A percentile compares a stretch with the other conserved stretches of the same genome.
These are phyloP conservation scores for Thielaviopsis populi DNA, from an alignment of 2,329 filamentous ascomycete genomes.

Conservation along the genomic window DNA sequence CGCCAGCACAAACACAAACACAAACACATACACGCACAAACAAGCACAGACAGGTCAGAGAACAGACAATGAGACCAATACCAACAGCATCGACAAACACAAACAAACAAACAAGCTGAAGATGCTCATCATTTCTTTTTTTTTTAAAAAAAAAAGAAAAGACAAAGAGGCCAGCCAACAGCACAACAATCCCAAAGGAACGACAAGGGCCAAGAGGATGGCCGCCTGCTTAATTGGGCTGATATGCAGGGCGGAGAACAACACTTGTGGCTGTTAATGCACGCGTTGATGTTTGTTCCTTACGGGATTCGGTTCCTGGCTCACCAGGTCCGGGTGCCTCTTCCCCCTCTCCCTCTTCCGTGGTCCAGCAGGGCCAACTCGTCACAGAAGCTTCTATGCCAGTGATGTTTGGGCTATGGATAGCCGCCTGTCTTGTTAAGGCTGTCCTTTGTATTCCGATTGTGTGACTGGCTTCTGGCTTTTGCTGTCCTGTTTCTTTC, in stretches of 20 bases:
- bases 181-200: background rate
- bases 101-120: background rate
- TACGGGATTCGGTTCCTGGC: constrained; percentile 1
- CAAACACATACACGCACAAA: background rate
- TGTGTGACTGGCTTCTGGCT: background rate
- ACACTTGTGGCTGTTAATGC: constrained; percentile 1
- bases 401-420: background rate
- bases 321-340: background rate
- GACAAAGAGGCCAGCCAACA: background rate
- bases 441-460: background rate
- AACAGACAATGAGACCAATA: too few species aligned
- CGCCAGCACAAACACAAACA: background rate
- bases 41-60: background rate
- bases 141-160: too few species aligned
- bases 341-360: background rate
- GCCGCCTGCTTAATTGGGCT: background rate
- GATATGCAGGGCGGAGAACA: constrained; percentile 1
- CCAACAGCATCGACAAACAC: background rate
- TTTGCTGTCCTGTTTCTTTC: background rate
- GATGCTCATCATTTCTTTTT: background rate
- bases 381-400: background rate
- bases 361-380: background rate
- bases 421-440: background rate
- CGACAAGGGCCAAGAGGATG: background rate
- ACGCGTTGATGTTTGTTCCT: background rate